Percentiles rank a stretch among this genome's conserved stretches.
phyloP scores from a whole-genome alignment of 139 green algal genomes.

The Klebsormidium nitens region DNA sequence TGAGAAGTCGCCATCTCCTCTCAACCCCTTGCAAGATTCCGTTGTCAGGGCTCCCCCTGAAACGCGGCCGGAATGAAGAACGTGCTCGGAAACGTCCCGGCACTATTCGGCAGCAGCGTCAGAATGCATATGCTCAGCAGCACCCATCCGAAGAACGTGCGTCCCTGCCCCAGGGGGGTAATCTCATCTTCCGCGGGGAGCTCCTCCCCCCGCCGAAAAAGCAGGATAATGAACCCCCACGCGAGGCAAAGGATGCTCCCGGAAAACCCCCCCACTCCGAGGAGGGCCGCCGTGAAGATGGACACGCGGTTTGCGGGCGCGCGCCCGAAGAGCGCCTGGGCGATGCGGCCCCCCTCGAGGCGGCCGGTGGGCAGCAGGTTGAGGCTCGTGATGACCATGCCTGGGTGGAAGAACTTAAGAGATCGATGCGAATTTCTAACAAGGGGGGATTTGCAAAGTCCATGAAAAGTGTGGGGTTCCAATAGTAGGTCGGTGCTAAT shows the following conservation, averaged over 20 bases:
- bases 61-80: constrained; percentile 16
- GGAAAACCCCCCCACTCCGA: constrained; percentile 17
- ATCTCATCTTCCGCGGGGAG: constrained; percentile 27
- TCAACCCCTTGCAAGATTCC: too few relatives aligned
- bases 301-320: constrained; percentile 7
- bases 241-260: constrained; percentile 31
- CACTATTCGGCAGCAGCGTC: constrained; percentile 33
- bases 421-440: too few relatives aligned
- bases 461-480: too few relatives aligned
- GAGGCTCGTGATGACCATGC: constrained; percentile 24
- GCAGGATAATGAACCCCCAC: constrained; percentile 26
- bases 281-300: background rate
- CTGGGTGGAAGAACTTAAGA: too few relatives aligned
- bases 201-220: constrained; percentile 29
- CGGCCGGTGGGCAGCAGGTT: constrained; percentile 24
- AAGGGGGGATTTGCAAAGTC: too few relatives aligned
- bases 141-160: constrained; percentile 13
- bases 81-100: constrained; percentile 22
- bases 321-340: constrained; percentile 28
- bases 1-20: too few relatives aligned
- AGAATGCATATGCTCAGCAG: constrained; percentile 21
- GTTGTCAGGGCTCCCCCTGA: too few relatives aligned
- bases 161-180: constrained; percentile 5
- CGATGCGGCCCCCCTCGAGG: constrained; percentile 28
- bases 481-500: too few relatives aligned